phyloP scores from a whole-genome alignment of 2,329 filamentous ascomycete genomes.

The Pseudogymnoascus sp. region DNA sequence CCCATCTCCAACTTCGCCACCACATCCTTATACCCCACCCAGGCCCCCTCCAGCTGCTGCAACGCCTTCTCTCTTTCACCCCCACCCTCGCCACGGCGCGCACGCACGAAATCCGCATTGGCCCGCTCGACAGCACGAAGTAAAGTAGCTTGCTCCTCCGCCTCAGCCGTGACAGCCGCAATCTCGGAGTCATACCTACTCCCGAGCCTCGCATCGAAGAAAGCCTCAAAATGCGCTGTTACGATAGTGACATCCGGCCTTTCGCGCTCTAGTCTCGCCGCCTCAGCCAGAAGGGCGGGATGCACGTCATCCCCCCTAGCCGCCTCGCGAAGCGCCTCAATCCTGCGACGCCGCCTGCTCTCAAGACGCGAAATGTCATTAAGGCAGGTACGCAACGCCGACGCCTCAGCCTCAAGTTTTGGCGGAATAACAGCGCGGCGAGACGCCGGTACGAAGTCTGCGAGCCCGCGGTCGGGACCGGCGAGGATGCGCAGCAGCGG shows the following conservation, averaged over 20 bases:
- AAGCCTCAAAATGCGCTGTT: constrained; percentile 81
- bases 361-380: constrained; percentile 83
- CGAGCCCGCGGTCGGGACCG: constrained; percentile 70
- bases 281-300: constrained; percentile 72
- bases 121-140: constrained; percentile 62
- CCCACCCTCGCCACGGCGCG: constrained; percentile 51
- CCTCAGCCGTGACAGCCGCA: constrained; percentile 62
- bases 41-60: constrained; percentile 82
- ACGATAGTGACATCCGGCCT: constrained; percentile 79
- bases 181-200: constrained; percentile 74
- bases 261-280: constrained; percentile 74
- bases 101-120: constrained; percentile 69
- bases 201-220: constrained; percentile 71
- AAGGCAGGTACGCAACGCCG: constrained; percentile 66
- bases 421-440: constrained; percentile 71
- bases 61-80: constrained; percentile 77
- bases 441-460: constrained; percentile 84
- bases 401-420: constrained; percentile 70
- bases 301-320: constrained; percentile 84
- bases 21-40: constrained; percentile 94
- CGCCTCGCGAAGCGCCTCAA: constrained; percentile 71
- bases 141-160: constrained; percentile 66
- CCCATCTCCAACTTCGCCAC: constrained; percentile 85
- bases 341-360: constrained; percentile 67
- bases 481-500: constrained; percentile 67